Evolutionary conservation across 495 filamentous ascomycete genomes (phyloP).

Genomic region (Cercophora scortea): DNA sequence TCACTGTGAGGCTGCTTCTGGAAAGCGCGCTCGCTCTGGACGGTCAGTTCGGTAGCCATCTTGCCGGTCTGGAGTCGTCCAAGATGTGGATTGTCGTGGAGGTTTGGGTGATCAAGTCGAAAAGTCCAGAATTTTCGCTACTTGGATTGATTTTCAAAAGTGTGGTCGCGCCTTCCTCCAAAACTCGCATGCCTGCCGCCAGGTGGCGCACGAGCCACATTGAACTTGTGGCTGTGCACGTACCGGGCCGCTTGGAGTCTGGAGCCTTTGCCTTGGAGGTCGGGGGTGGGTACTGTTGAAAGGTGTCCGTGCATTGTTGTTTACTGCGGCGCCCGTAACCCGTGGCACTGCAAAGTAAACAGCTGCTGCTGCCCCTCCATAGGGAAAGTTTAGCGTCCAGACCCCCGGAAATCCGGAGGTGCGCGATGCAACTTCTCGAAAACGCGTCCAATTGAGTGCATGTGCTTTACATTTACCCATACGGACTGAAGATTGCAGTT

Average conservation of each 20-base stretch:
- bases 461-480: too few species aligned
- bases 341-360: too few species aligned
- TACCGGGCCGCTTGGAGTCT: background rate
- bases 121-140: conserved; percentile 20
- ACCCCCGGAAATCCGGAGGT: too few species aligned
- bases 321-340: background rate
- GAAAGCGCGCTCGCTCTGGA: conserved; percentile 97
- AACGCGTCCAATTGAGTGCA: too few species aligned
- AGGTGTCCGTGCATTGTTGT: background rate
- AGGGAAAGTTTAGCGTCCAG: too few species aligned
- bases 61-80: conserved; percentile 49
- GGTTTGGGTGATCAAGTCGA: conserved; percentile 11
- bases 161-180: conserved; percentile 10
- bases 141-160: conserved; percentile 23
- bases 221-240: background rate
- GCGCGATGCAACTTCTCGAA: too few species aligned
- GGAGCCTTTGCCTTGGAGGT: too few species aligned
- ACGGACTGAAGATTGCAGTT: too few species aligned
- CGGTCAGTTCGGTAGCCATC: conserved; percentile 97
- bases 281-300: too few species aligned
- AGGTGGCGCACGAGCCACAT: conserved; percentile 1
- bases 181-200: too few species aligned
- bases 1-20: conserved; percentile 94
- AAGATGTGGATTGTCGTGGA: conserved; percentile 18
- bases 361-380: too few species aligned